These are phyloP conservation scores for Trifolium fragiferum DNA, from an alignment of 306 rosid species.

Conservation along the genomic window DNA sequence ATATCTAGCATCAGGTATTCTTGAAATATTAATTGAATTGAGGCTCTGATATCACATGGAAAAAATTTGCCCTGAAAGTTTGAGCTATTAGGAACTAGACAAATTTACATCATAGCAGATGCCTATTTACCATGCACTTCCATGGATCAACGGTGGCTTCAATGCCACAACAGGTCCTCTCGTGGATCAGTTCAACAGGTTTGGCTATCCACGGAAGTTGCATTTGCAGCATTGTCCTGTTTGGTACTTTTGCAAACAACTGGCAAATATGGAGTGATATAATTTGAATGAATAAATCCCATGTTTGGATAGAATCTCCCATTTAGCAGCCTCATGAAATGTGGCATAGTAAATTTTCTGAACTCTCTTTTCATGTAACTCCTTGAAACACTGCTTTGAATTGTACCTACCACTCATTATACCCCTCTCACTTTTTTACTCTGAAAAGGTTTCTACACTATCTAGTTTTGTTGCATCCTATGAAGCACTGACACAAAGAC, in stretches of 20 bases:
- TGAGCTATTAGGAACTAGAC: not conserved
- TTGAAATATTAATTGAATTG: conserved; percentile 16
- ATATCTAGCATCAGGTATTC: not conserved
- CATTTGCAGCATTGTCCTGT: not conserved
- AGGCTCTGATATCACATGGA: not conserved
- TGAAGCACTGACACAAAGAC: not conserved
- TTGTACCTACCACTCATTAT: conserved; percentile 1
- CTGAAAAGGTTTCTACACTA: not conserved
- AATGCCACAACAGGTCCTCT: not conserved
- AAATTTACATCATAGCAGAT: not conserved
- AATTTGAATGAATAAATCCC: not conserved
- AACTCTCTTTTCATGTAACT: not conserved
- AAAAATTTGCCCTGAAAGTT: not conserved
- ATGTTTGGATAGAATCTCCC: not conserved
- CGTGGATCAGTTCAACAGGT: not conserved
- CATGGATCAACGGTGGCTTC: not conserved
- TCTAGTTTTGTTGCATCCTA: conserved; percentile 8
- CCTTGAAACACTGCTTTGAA: not conserved
- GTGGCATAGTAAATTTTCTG: not conserved
- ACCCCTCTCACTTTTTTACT: not conserved
- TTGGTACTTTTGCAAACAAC: conserved; percentile 7
- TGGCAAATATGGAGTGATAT: not conserved
- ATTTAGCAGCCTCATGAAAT: not conserved
- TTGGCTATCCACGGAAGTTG: not conserved
- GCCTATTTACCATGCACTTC: not conserved